A percentile compares a stretch with the other conserved stretches of the same genome.
Evolutionary conservation across 2,329 filamentous ascomycete genomes (phyloP).

Genomic region (Clathrospora elynae): DNA sequence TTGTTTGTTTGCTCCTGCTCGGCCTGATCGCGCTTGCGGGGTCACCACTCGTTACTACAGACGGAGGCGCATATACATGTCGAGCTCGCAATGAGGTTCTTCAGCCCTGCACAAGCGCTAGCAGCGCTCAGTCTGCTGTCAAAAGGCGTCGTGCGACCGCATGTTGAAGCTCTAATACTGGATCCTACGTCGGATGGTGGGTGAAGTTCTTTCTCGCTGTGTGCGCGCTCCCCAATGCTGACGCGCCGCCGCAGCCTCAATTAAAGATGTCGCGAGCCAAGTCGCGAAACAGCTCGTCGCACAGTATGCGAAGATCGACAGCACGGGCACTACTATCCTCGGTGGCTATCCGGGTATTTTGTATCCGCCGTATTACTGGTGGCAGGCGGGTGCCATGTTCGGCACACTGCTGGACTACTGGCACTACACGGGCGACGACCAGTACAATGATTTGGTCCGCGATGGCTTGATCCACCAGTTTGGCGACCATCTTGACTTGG

Average conservation of each 20-base stretch:
- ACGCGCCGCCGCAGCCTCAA: constrained; percentile 45
- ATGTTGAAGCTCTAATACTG: constrained; percentile 29
- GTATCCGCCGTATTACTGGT: constrained; percentile 64
- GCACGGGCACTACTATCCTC: constrained; percentile 49
- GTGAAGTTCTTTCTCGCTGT: constrained; percentile 1
- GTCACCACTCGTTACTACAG: constrained; percentile 7
- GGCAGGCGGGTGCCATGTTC: constrained; percentile 76
- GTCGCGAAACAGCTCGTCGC: constrained; percentile 57
- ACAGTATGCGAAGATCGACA: constrained; percentile 58
- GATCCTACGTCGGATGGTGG: constrained; percentile 33
- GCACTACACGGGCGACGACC: constrained; percentile 76
- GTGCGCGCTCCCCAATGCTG: not conserved
- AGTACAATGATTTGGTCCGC: constrained; percentile 70
- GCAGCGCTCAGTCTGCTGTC: constrained; percentile 33
- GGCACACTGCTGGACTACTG: constrained; percentile 79
- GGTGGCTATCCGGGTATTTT: constrained; percentile 51
- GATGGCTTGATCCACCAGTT: constrained; percentile 51
- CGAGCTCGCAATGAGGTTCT: constrained; percentile 30
- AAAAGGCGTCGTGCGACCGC: constrained; percentile 23
- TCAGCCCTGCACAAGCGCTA: constrained; percentile 35
- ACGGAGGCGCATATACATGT: constrained; percentile 22
- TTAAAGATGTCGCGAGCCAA: constrained; percentile 53
- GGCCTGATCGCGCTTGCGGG: constrained; percentile 7
- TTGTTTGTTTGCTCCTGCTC: constrained; percentile 5
- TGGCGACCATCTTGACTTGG: constrained; percentile 37